Base-by-base conservation (phyloP, 768 basidiomycete genomes). In the Neoboletus magnificus region DNA sequence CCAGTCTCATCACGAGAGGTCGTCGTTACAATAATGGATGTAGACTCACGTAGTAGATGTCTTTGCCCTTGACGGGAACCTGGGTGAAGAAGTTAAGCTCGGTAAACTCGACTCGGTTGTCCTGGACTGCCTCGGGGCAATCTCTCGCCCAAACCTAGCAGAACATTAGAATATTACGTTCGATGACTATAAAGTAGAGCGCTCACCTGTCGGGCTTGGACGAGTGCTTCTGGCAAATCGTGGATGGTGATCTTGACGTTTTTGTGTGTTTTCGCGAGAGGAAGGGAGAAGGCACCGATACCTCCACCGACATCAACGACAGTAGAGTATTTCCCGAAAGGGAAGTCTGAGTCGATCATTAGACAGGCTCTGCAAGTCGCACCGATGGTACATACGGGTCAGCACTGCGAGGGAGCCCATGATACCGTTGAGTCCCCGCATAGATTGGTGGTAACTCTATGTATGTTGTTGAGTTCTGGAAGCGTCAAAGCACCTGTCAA, bases 261-360 rank as follows among this genome's bases (percentile, higher is more conserved):
- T 20, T 71, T 65, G 50, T 70, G 58, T 22, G 25, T 62, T 30
- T 66, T 64, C 3, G 62, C 63, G 3, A 76, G 63, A 3, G 66
- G 63, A 16, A 76, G 51, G 22, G 69, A 62, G 30, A 68, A 65
- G 12, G 65, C 57, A 10, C 74, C 74, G 18, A 71, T 63, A 8
- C 73, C 66, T 41, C 73, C 73, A 11, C 73, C 74, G 4, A 75
- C 63, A 47, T 75, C 74, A 23, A 73, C 70, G 9, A 74, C 52
- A 8, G 64, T 65, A 0, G 71, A 64, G 44, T 64, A 63, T 25
- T 59, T 59, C 11, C 53, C 55, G 47, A 74, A 76, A 8, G 75
- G 70, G 50, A 65, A 74, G 1, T 59, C 74, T 74, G 23, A n/a
- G 37, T 37, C 20, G 15, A 1, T 5, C 13, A 13, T 55, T 1